Conservation (phyloP, 2,329 filamentous ascomycete genomes). For the Cytospora mali region DNA sequence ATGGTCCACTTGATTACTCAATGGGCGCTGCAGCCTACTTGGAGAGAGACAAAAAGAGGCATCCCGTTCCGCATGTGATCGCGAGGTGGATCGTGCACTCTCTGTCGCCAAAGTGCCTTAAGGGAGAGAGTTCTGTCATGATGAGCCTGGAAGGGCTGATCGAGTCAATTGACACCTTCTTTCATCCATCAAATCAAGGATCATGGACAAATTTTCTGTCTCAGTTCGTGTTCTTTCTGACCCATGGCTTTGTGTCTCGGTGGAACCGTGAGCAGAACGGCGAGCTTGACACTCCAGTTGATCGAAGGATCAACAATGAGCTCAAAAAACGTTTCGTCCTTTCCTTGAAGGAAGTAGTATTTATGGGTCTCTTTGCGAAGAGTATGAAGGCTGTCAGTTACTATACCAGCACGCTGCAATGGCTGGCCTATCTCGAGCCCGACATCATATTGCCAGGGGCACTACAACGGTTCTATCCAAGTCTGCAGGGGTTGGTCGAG, state of each 20-base stretch:
- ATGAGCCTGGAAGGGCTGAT: slow-evolving; percentile 87
- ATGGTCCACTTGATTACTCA: slow-evolving; percentile 80
- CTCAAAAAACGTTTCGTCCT: slow-evolving; percentile 88
- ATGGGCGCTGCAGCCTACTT: slow-evolving; percentile 83
- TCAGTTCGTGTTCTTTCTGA: slow-evolving; percentile 88
- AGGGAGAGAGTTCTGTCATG: slow-evolving; percentile 77
- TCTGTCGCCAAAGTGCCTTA: slow-evolving; percentile 79
- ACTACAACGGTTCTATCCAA: slow-evolving; percentile 93
- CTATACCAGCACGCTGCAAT: slow-evolving; percentile 87
- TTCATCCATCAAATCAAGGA: slow-evolving; percentile 95
- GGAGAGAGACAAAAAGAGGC: slow-evolving; percentile 91
- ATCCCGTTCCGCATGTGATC: slow-evolving; percentile 88
- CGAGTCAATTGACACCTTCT: slow-evolving; percentile 96
- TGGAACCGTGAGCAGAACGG: slow-evolving; percentile 96
- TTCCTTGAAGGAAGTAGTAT: slow-evolving; percentile 87
- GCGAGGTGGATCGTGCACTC: slow-evolving; percentile 93
- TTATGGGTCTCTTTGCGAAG: slow-evolving; percentile 98
- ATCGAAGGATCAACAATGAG: slow-evolving; percentile 76
- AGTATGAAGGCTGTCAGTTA: slow-evolving; percentile 89
- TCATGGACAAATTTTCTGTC: slow-evolving; percentile 87
- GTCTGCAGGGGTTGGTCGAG: slow-evolving; percentile 93
- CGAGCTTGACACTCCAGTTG: slow-evolving; percentile 82
- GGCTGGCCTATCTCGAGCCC: slow-evolving; percentile 87
- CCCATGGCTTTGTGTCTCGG: slow-evolving; percentile 94
- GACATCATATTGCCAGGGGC: slow-evolving; percentile 90